Base-by-base conservation (phyloP, 305 asterid genomes). In the Plantago lanceolata region DNA sequence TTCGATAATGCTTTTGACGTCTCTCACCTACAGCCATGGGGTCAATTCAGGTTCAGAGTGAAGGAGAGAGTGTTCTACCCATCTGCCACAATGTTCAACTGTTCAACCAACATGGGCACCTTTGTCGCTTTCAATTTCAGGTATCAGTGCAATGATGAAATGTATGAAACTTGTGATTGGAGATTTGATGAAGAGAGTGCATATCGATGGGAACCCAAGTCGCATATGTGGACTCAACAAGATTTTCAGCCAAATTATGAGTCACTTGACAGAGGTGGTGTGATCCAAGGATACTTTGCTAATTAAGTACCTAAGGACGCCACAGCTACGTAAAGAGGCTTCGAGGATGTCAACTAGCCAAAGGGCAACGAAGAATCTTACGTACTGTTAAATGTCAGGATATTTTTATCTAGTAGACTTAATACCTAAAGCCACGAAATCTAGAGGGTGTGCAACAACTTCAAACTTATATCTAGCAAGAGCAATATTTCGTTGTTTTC, bases 91-190 rank as follows among this genome's bases (percentile, higher is more conserved):
- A 82, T 86, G 93, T 86, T 67, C 76, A 89, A 86, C 66, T 89
- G 95, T 78, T 84, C 95, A 20, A 89, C 93, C 63, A 89, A 89
- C 33, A 79, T 89, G 85, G 93, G 96, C 56, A 85, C 86, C 1
- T 82, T 89, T 2, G 71, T 79, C 0, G 90, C 87, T 16, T 86
- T 65, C 75, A 69, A 59, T n/a, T 78, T 59, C 61, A 65, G 72
- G 75, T 81, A 84, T 19, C 70, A 68, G 31, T 86, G 95, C 65
- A 40, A 51, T 15, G 17, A 26, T 0, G 63, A 43, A 0, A n/a
- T 45, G 26, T 71, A 61, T 6, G 72, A 73, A 2, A 40, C 64
- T 0, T 85, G 94, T 13, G 79, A 81, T 0, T 86, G 90, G 95
- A 72, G 76, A 44, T 86, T 82, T 18, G 85, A 86, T 29, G 85